These are phyloP conservation scores for Grifola frondosa DNA, from an alignment of 1,284 basidiomycete genomes.

Conservation along the genomic window DNA sequence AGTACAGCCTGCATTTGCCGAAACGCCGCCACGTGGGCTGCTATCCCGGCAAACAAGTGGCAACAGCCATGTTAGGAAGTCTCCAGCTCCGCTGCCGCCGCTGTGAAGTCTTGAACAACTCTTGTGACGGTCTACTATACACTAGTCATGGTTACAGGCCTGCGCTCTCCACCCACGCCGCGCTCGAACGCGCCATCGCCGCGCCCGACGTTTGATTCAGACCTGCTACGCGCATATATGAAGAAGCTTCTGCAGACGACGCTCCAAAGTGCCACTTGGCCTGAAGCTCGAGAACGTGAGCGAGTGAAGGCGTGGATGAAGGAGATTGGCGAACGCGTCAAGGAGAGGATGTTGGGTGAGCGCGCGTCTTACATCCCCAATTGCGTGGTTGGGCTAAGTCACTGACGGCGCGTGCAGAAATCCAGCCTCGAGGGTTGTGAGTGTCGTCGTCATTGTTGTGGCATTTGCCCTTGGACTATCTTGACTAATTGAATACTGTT, in stretches of 20 bases:
- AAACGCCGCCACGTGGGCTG: constrained; percentile 20
- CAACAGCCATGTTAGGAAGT: constrained; percentile 15
- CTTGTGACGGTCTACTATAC: constrained; percentile 4
- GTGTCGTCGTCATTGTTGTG: constrained; percentile 31
- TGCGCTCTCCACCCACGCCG: constrained; percentile 49
- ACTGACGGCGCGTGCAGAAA: constrained; percentile 42
- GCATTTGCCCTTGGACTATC: constrained; percentile 4
- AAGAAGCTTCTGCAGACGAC: constrained; percentile 74
- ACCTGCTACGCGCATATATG: constrained; percentile 71
- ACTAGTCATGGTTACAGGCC: constrained; percentile 41
- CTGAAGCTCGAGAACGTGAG: constrained; percentile 64
- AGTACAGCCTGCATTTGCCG: constrained; percentile 5
- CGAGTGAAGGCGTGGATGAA: constrained; percentile 73
- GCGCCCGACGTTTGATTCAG: constrained; percentile 66
- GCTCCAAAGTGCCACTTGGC: constrained; percentile 64
- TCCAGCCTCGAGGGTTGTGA: constrained; percentile 77
- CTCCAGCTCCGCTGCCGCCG: not conserved
- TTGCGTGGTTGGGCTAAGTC: constrained; percentile 1
- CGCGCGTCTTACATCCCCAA: not conserved
- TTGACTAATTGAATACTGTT: not conserved
- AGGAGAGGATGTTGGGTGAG: constrained; percentile 71
- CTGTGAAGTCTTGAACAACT: constrained; percentile 13
- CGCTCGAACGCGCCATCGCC: constrained; percentile 58
- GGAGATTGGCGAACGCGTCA: constrained; percentile 78
- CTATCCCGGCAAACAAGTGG: constrained; percentile 15